Evolutionary conservation across 129 eudicot species (phyloP), one percentile per base, ranked within the genome.

Genomic region (Heracleum sosnowskyi): DNA sequence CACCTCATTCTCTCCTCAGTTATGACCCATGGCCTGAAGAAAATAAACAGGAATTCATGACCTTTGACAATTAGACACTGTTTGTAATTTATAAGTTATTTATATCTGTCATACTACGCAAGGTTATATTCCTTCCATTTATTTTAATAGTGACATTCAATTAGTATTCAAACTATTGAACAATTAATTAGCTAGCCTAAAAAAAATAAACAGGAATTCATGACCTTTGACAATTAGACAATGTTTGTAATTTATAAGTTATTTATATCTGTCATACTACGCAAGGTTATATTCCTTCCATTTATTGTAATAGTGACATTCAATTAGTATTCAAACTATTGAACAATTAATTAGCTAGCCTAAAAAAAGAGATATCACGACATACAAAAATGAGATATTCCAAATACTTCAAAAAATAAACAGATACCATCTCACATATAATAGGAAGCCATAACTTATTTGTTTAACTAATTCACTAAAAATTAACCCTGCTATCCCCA

Each of bases 11-110:
- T 73, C 72, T 80, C 80, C 77, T 83, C 90, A 60, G 86, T 70
- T 41, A 89, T 78, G 29, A 91, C 85, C 97, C 91, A 91, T 49
- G 97, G 93, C 90, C 97, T 91, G 84, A 78, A 74, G 6, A 77
- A 82, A 79, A 51, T 7, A 47, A 12, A 55, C 47, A 1, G 18
- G 2, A 31, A 31, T 66, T 66, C 37, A 66, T 66, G 10, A 73
- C 33, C 4, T n/a, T n/a, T 60, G 5, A 60, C 33, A 26, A 11
- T 26, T 11, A 3, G 68, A 12, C 68, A 60, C 10, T 11, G 31
- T 57, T 53, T 57, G 28, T 24, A 64, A 29, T 26, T 66, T 29
- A 11, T 31, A 11, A 72, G 35, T 24, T 71, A 24, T 40, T 4
- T 9, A 68, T 0, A 10, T 22, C 51, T 40, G 76, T 1, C 76